Base-by-base conservation (phyloP, 352 stramenopile genomes). In the Phytophthora ramorum region DNA sequence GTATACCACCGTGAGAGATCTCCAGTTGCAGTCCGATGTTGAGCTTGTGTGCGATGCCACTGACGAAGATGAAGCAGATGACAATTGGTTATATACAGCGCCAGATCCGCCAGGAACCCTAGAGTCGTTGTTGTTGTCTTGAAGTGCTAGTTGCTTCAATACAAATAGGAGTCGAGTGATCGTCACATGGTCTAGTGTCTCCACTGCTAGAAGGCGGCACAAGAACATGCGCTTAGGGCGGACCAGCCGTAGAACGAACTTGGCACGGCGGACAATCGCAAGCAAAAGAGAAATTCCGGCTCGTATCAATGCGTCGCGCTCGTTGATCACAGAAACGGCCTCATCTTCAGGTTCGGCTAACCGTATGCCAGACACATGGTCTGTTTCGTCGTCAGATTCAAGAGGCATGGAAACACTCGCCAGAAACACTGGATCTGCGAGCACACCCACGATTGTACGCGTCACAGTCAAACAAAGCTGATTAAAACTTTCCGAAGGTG, bases 131-230 rank as follows among this genome's bases (percentile, higher is more conserved):
- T 17, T 77, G 7, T 22, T 61, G 24, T 92, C 78, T 16, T 92
- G 56, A 3, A 83, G 52, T 12, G 72, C 71, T 6, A 96, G 43
- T 55, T 93, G 85, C 63, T 89, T 85, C 9, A 96, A 47, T 12
- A 96, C 63, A 14, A 72, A 71, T 13, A 96, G 55, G 40, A 96
- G 76, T 0, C 81, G 73, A 1, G 69, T 77, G 22, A 93, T 73
- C 7, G 84, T 96, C 24, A 91, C 76, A 53, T 91, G 85, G 47
- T 93, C 85, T 10, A 96, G 51, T 16, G 84, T 92, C 50, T 92
- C 83, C 4, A 92, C 73, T 2, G 81, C 78, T 30, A 96, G 60
- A 17, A 96, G 66, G 1, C 85, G 82, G 52, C 83, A 92, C 8
- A 96, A 76, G 43, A 90, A 92, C 12, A 85, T 77, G 22, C 85